Base-by-base conservation (phyloP, 306 rosid genomes). In the Citrullus amarus region DNA sequence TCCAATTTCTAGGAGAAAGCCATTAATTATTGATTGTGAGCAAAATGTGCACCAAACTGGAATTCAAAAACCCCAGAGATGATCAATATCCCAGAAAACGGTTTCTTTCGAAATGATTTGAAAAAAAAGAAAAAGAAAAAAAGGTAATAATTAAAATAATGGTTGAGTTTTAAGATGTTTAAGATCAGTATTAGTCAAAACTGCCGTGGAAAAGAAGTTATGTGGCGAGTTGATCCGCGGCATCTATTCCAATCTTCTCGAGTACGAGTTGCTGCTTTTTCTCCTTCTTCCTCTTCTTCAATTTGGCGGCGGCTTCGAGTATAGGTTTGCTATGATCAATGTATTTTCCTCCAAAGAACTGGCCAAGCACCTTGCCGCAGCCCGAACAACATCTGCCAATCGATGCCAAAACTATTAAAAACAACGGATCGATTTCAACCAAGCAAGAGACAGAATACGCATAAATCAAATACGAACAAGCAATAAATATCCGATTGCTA, bases 221-320 rank as follows among this genome's bases (percentile, higher is more conserved):
- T 13, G 77, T 50, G 2, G 59, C 55, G 43, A 71, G 43, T 48
- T 51, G 59, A 71, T 71, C 43, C 20, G 43, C n/a, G 25, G 59
- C 22, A 48, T 70, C 39, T 22, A 70, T 46, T 12, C 11, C 38
- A 70, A 70, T 70, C 39, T 69, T 69, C 36, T 46, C 39, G 25
- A 14, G 41, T 51, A n/a, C n/a, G n/a, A n/a, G 2, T 32, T 48
- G 36, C 57, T 71, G 34, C 39, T 46, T 48, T 34, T 69, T 69
- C 75, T 71, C 58, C 11, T 25, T 48, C 22, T 46, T 71, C 38
- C 6, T 70, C 17, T 48, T 71, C 77, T 71, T 71, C 41, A 48
- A 44, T 84, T 66, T 80, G 88, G 93, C 85, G 6, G 41, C 41
- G 12, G 6, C 48, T 32, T 12, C 14, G 58, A 48, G 17, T 25